These are phyloP conservation scores for Grosmannia serpens DNA, from an alignment of 2,329 filamentous ascomycete genomes.

Conservation along the genomic window DNA sequence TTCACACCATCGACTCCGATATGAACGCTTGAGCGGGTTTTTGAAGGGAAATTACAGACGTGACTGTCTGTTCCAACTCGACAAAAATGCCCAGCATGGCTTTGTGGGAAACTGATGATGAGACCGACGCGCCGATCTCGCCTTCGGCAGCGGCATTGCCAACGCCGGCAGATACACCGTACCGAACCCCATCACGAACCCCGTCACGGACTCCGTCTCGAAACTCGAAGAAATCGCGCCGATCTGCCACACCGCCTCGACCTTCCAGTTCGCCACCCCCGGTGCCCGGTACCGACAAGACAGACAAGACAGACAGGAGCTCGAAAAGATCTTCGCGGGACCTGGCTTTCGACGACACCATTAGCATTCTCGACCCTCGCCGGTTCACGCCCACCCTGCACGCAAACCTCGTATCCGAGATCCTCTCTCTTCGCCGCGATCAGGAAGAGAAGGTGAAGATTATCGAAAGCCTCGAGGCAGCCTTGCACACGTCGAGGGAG, in stretches of 20 bases:
- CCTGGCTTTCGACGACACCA: conserved; percentile 52
- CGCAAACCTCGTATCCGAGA: conserved; percentile 89
- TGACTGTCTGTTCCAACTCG: not conserved
- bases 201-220: conserved; percentile 62
- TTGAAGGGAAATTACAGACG: not conserved
- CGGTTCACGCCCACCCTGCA: conserved; percentile 92
- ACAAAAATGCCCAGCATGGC: conserved; percentile 29
- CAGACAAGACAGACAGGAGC: conserved; percentile 28
- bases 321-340: conserved; percentile 46
- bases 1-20: not conserved
- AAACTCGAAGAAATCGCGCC: conserved; percentile 47
- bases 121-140: conserved; percentile 42
- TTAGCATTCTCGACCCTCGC: conserved; percentile 72
- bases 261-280: conserved; percentile 49
- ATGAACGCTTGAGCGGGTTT: conserved; percentile 5
- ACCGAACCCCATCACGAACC: conserved; percentile 56
- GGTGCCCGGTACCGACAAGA: conserved; percentile 25
- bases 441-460: conserved; percentile 80
- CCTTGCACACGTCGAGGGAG: conserved; percentile 55
- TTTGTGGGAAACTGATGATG: conserved; percentile 52
- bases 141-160: conserved; percentile 42
- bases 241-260: conserved; percentile 53
- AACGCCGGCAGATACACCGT: conserved; percentile 60
- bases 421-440: conserved; percentile 74
- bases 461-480: conserved; percentile 74